Percentiles rank a stretch among this genome's conserved stretches.
phyloP scores from a whole-genome alignment of 768 basidiomycete genomes.

The Lentinula guzmanii region DNA sequence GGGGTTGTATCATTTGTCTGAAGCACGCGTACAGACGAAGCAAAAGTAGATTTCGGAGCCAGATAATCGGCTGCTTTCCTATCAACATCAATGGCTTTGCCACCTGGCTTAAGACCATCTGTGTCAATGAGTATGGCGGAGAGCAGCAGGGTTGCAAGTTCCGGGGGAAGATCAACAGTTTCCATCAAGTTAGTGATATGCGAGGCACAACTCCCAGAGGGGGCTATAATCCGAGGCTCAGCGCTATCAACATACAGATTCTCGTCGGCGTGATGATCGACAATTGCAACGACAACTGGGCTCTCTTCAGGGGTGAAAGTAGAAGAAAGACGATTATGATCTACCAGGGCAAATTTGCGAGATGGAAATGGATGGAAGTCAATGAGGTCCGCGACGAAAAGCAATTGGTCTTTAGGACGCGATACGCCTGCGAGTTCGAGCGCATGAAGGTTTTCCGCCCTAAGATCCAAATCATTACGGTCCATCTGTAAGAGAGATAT shows the following conservation, averaged over 20 bases:
- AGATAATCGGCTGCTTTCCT: constrained; percentile 59
- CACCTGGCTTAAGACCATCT: constrained; percentile 64
- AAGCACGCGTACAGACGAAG: constrained; percentile 18
- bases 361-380: constrained; percentile 40
- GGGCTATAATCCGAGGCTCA: constrained; percentile 59
- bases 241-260: constrained; percentile 52
- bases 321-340: constrained; percentile 73
- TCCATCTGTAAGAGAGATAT: constrained; percentile 72
- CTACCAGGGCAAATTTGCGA: constrained; percentile 73
- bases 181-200: constrained; percentile 32
- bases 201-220: constrained; percentile 78
- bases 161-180: constrained; percentile 40
- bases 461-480: constrained; percentile 64
- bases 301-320: constrained; percentile 34
- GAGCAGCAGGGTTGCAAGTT: constrained; percentile 75
- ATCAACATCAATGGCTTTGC: constrained; percentile 71
- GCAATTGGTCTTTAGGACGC: constrained; percentile 45
- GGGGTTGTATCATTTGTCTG: constrained; percentile 8
- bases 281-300: constrained; percentile 58
- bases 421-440: constrained; percentile 53
- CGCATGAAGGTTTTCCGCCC: constrained; percentile 84
- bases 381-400: constrained; percentile 66
- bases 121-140: constrained; percentile 87
- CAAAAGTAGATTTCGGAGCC: constrained; percentile 46
- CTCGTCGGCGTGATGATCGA: constrained; percentile 95